phyloP scores from a whole-genome alignment of 805 yeast species.

The Starmerella etchellsii region DNA sequence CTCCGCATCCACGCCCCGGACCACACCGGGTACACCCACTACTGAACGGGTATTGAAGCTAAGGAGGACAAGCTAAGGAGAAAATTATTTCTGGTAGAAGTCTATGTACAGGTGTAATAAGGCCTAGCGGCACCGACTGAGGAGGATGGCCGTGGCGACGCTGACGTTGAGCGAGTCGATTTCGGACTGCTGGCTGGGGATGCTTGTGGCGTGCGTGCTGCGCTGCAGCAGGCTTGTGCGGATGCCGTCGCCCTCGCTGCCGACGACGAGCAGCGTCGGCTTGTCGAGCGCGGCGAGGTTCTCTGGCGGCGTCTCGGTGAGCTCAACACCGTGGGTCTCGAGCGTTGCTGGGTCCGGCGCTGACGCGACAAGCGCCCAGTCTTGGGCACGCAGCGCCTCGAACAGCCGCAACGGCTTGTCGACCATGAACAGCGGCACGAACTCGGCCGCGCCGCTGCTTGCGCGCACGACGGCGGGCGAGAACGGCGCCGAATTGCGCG shows the following conservation, averaged over 20 bases:
- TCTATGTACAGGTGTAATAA: not conserved
- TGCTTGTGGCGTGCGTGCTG: conserved; percentile 23
- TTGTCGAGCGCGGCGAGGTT: conserved; percentile 33
- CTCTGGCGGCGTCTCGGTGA: conserved; percentile 23
- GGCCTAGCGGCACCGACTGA: conserved; percentile 21
- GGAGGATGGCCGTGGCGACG: conserved; percentile 68
- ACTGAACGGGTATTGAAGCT: conserved; percentile 10
- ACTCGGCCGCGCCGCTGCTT: conserved; percentile 74
- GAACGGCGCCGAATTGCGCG: conserved; percentile 56
- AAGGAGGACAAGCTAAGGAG: not conserved
- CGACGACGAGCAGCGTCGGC: conserved; percentile 64
- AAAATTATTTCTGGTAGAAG: not conserved
- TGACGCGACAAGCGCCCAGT: conserved; percentile 65
- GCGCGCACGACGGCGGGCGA: conserved; percentile 71
- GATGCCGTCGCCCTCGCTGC: conserved; percentile 78
- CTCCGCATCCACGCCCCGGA: conserved; percentile 15
- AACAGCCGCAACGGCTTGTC: conserved; percentile 52
- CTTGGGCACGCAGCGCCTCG: conserved; percentile 39
- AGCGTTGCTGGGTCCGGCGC: conserved; percentile 28
- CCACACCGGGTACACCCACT: conserved; percentile 17
- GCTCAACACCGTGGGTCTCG: conserved; percentile 25
- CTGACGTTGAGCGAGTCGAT: conserved; percentile 82
- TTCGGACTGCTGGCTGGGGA: conserved; percentile 9
- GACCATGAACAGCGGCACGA: conserved; percentile 46
- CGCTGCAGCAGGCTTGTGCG: conserved; percentile 46